phyloP scores from a whole-genome alignment of 208 protist genomes.

The Leishmania aethiopica region DNA sequence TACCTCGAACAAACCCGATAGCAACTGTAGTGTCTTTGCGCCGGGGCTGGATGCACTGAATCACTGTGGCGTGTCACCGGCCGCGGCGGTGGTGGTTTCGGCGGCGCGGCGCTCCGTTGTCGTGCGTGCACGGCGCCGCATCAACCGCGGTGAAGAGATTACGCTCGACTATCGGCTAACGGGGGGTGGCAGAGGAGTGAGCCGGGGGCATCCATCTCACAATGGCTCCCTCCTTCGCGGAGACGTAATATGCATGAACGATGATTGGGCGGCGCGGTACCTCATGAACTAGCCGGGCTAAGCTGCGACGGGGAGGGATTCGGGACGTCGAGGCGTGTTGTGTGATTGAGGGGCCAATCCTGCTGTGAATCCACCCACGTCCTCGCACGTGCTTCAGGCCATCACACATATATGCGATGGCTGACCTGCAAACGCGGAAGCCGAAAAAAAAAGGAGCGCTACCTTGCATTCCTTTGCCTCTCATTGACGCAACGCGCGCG shows the following conservation, averaged over 20 bases:
- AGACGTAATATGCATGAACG: background rate
- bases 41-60: constrained; percentile 75
- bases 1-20: background rate
- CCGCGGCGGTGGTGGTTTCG: constrained; percentile 60
- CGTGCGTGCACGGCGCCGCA: constrained; percentile 58
- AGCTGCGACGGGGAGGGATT: background rate
- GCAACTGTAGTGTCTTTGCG: constrained; percentile 48
- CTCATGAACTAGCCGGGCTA: constrained; percentile 7
- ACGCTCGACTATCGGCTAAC: constrained; percentile 61
- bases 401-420: background rate
- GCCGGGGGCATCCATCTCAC: background rate
- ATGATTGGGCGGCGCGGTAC: constrained; percentile 25
- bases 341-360: background rate
- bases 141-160: constrained; percentile 61
- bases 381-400: background rate
- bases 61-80: constrained; percentile 32
- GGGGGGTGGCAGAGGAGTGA: background rate
- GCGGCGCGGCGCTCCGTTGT: constrained; percentile 37
- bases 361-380: background rate
- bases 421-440: background rate
- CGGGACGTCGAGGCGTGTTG: background rate
- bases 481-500: too few species aligned
- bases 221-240: background rate
- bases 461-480: background rate
- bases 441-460: background rate